Evolutionary conservation across 148 eudicot genomes (phyloP).

Genomic region (Chenopodium suecicum): DNA sequence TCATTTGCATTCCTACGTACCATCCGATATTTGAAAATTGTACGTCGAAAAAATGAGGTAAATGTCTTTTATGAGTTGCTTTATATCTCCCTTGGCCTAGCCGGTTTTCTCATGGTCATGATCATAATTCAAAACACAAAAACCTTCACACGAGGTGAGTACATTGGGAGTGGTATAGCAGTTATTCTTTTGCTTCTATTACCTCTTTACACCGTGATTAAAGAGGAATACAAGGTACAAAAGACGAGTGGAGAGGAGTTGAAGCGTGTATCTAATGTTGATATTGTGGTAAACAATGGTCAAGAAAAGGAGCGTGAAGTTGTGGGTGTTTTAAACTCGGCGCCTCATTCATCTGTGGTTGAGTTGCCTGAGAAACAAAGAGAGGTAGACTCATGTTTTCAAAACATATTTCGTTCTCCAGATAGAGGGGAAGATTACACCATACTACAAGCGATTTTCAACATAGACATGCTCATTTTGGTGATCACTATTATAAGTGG

Average conservation of each 20-base stretch:
- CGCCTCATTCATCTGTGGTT: neutral
- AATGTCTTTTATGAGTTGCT: neutral
- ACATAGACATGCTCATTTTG: constrained; percentile 38
- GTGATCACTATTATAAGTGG: constrained; percentile 29
- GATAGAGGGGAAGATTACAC: constrained; percentile 40
- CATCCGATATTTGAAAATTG: constrained; percentile 32
- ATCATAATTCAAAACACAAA: neutral
- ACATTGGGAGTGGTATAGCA: constrained; percentile 25
- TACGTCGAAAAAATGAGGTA: constrained; percentile 20
- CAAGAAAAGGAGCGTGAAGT: too few relatives aligned
- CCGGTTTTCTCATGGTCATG: neutral
- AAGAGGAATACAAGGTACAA: constrained; percentile 28
- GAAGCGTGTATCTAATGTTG: neutral
- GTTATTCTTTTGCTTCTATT: constrained; percentile 27
- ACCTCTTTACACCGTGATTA: constrained; percentile 34
- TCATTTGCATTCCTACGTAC: constrained; percentile 33
- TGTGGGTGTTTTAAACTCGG: too few relatives aligned
- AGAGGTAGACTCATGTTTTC: constrained; percentile 17
- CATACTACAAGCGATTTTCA: constrained; percentile 41
- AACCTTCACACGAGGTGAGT: constrained; percentile 24
- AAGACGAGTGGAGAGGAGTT: constrained; percentile 3
- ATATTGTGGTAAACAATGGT: constrained; percentile 1
- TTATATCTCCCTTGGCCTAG: neutral
- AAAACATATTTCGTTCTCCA: constrained; percentile 27
- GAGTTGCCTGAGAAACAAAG: neutral